Percentiles rank a stretch among this genome's conserved stretches.
Conservation (phyloP, 176 grass and related monocot genomes). For the Tillandsia leiboldiana region DNA sequence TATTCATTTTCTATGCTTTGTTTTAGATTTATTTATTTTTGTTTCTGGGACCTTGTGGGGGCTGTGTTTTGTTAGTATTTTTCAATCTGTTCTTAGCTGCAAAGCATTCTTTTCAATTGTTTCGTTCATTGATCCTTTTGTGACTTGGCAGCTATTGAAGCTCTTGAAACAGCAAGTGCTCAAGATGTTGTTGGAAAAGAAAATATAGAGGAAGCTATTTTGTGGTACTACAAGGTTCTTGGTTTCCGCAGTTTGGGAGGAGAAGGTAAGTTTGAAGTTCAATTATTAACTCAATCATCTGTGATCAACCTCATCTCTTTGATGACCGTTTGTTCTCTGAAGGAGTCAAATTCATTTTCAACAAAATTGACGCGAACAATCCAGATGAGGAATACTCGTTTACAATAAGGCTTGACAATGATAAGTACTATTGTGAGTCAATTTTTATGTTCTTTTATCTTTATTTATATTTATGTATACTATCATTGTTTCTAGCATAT, state of each 20-base stretch:
- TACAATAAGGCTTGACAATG: slow-evolving; percentile 51
- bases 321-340: slow-evolving; percentile 11
- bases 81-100: neutral
- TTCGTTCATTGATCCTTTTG: slow-evolving; percentile 20
- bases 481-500: neutral
- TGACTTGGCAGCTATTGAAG: slow-evolving; percentile 38
- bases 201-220: slow-evolving; percentile 40
- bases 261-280: slow-evolving; percentile 48
- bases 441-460: slow-evolving; percentile 6
- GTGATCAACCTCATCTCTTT: neutral
- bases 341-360: slow-evolving; percentile 84
- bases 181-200: slow-evolving; percentile 27
- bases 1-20: neutral
- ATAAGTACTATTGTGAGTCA: slow-evolving; percentile 65
- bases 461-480: slow-evolving; percentile 5
- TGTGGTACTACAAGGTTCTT: slow-evolving; percentile 74
- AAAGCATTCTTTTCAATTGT: neutral
- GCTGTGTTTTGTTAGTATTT: neutral
- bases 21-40: neutral
- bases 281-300: neutral
- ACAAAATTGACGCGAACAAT: slow-evolving; percentile 48
- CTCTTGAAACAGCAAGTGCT: slow-evolving; percentile 40
- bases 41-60: neutral
- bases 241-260: slow-evolving; percentile 64
- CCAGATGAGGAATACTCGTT: slow-evolving; percentile 61